Base-by-base conservation (phyloP, 2,329 filamentous ascomycete genomes). In the Pleochaeta shiraiana region DNA sequence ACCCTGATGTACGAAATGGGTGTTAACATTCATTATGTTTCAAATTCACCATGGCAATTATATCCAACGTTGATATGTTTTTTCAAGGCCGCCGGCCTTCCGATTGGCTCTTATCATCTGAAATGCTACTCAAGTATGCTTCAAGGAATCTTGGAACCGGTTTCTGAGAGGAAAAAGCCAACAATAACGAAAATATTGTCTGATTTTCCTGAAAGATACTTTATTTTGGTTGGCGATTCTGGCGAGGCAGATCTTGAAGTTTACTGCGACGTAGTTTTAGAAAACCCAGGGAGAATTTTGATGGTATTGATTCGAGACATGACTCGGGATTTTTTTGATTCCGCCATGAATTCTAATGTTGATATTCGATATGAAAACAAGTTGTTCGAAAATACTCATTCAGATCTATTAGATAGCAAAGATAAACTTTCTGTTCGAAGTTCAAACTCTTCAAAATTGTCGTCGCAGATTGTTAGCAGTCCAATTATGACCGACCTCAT, bases 31-130 rank as follows among this genome's bases (percentile, higher is more conserved):
- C 95, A 98, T 73, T 98, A 98, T 74, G 95, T 95, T 68, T 98
- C 93, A n/a, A 98, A 98, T 74, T 95, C 92, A 63, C 93, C 93
- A 0, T 98, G 95, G 95, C 95, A 98, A 73, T 80, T 98, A 6
- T 98, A 89, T 70, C 93, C 93, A 0, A 83, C 97, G 1, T 77
- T 98, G 12, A 86, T 88, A 4, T 89, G 83, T 64, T 98, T 87
- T 73, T 95, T 97, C 73, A 83, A 85, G 68, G 75, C 86, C 47
- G 87, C 88, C 6, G 87, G 87, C 0, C 77, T 98, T 0, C 93
- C 93, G 0, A 82, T 82, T 0, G 95, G 93, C 0, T 96, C 92
- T 0, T 88, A 97, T 68, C 95, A 98, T 72, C 75, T 98, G 68
- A 98, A 98, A 74, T 90, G 95, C 68, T 98, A 98, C 74, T 89